Conservation (phyloP, 345 rosid species). For the Euphorbia lathyris region DNA sequence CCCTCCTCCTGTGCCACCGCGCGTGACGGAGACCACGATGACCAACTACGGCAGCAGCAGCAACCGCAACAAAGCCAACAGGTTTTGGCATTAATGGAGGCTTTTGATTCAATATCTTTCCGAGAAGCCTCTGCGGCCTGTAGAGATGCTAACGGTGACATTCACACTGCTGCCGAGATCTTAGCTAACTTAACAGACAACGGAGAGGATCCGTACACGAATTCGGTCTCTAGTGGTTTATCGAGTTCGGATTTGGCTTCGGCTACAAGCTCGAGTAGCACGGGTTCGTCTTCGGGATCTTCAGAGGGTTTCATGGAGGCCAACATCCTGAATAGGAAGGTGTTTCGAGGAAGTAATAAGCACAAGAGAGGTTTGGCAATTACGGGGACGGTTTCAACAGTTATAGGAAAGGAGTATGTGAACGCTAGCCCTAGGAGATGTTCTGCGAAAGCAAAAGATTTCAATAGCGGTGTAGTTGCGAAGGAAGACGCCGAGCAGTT, state of each 20-base stretch:
- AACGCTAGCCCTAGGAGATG: conserved; percentile 39
- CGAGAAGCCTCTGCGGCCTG: conserved; percentile 50
- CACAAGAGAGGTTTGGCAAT: conserved; percentile 62
- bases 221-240: conserved; percentile 42
- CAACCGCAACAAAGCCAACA: conserved; percentile 4
- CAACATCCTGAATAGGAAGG: conserved; percentile 22
- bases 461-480: conserved; percentile 23
- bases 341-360: conserved; percentile 38
- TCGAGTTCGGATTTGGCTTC: conserved; percentile 44
- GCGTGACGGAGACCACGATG: neutral
- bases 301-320: conserved; percentile 37
- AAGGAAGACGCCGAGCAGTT: conserved; percentile 68
- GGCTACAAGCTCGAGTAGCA: conserved; percentile 18
- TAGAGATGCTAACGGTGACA: conserved; percentile 44
- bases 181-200: conserved; percentile 31
- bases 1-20: conserved; percentile 16
- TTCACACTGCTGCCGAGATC: conserved; percentile 45
- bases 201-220: conserved; percentile 40
- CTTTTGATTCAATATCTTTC: conserved; percentile 50
- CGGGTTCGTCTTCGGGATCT: conserved; percentile 38
- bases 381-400: conserved; percentile 78
- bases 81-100: conserved; percentile 39
- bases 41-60: conserved; percentile 14
- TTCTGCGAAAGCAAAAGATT: conserved; percentile 23
- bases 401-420: conserved; percentile 74